Base-by-base conservation (phyloP, 768 basidiomycete species). In the Leccinum subgranulosum region DNA sequence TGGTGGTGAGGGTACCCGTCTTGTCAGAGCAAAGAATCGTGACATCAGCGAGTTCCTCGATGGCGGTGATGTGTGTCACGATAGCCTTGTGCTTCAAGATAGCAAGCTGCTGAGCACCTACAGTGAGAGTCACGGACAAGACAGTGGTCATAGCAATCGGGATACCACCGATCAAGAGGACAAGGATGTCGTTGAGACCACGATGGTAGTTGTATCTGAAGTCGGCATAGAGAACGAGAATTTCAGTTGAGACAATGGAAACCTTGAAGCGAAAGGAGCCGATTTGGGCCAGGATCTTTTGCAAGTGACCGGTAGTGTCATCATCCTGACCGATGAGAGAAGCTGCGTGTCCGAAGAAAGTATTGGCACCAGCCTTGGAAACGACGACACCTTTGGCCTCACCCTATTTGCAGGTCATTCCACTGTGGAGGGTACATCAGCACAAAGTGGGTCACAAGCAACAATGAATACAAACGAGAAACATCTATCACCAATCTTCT, bases 51-150 rank as follows among this genome's bases (percentile, higher is more conserved):
- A 98, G 81, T 74, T 98, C 95, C 74, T 98, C 96, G 57, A 98
- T 98, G 63, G 96, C 96, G 21, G 96, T 98, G 79, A 98, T 98
- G 81, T 95, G 94, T 54, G 96, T 98, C 75, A 98, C 96, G 64
- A 97, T 98, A 63, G 96, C 95, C 83, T 98, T 97, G 84, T 98
- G 92, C 81, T 95, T n/a, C n/a, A n/a, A n/a, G n/a, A n/a, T 95
- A 67, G 96, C 95, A 64, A 98, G 87, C 73, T 98, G 96, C 77
- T 97, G 94, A 41, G 96, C 96, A 77, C 96, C 96, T 71, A 98
- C 95, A 54, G 96, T 95, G 70, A 98, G 92, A 21, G 96, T 98
- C 77, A 98, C 96, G 56, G 94, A 97, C 59, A 98, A 77, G 63
- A 98, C 95, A 59, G 96, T 98, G 64, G 96, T 96, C 96, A 98